Evolutionary conservation across 2,329 filamentous ascomycete species (phyloP), one percentile per base, ranked within the genome.

Genomic region (Daldinia sp.): DNA sequence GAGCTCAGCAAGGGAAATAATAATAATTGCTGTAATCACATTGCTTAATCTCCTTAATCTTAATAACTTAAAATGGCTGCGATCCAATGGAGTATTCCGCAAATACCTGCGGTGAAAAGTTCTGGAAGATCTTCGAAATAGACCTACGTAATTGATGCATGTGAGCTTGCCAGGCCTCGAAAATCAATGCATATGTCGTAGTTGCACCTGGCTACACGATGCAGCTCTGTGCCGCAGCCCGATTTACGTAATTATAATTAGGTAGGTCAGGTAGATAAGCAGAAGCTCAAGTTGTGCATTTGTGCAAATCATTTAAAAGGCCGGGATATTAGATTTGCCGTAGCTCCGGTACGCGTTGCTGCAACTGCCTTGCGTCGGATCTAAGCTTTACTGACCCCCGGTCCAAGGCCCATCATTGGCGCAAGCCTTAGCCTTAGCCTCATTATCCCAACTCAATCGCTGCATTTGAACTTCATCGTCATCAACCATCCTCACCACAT

Each of bases 271-370:
- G 20, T 50, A 57, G 53, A 51, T 51, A 51, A 51, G 44, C 41
- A 39, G n/a, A 18, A 26, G 33, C 33, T 6, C 7, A 50, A 13
- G 9, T 20, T 10, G 44, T 50, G 12, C 26, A 28, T 26, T 6
- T 30, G 23, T 35, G 6, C 33, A 35, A 9, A 7, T 2, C 6
- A 35, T 10, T 10, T 35, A 10, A 35, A 15, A 28, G 4, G 13
- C 18, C 73, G 72, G 74, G 70, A 72, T 20, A 69, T 73, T 67
- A 72, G 69, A 73, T 72, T 65, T 2, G 26, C 73, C 73, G 72
- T 13, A n/a, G 55, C 44, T 67, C 74, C 70, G 73, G 70, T 65
- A 75, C 73, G 73, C 72, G 73, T 76, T 71, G 58, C 61, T 68
- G 64, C 55, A 60, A 61, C 74, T 74, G 74, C 74, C 33, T 35